Base-by-base conservation (phyloP, 2,329 filamentous ascomycete genomes). In the Zymoseptoria crescenta region DNA sequence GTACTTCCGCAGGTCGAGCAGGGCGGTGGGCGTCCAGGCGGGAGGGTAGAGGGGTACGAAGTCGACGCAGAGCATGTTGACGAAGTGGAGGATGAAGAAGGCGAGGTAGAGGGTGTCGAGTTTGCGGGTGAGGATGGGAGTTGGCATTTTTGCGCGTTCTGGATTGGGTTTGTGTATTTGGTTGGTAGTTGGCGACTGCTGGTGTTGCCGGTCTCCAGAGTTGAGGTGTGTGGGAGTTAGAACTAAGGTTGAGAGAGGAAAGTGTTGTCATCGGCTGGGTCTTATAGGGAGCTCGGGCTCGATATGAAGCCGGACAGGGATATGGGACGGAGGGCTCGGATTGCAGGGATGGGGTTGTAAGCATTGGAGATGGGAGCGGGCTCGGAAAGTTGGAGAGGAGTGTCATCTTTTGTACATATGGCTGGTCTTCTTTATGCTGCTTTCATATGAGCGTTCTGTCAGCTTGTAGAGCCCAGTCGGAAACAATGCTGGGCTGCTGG, bases 71-170 rank as follows among this genome's bases (percentile, higher is more conserved):
- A 87, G 79, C 73, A 87, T 82, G 48, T 87, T 76, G 0, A 83
- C 83, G 35, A 87, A 70, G 67, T 87, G 83, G 21, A 82, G 79
- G 55, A 77, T 57, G 72, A 88, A 88, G 75, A 87, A 87, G 48
- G 79, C 64, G 4, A 87, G 75, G 65, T 83, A 83, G 29, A 77
- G 59, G 4, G 79, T 61, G 58, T 81, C 79, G 20, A 70, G 70
- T 68, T 77, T 79, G 52, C 77, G 72, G 55, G 57, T 59, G 56
- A 68, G 58, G 19, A 70, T 64, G 52, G 67, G 45, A 19, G 49
- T 51, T 16, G 19, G 49, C 20, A 29, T 52, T 13, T 8, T 9
- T 52, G 51, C 24, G n/a, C 20, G 7, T 52, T 52, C 29, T 2
- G 29, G 29, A 30, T 61, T 52, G 50, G 58, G 52, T 28, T 57